These are phyloP conservation scores for Emericellopsis terricola DNA, from an alignment of 495 filamentous ascomycete species.

Conservation along the genomic window DNA sequence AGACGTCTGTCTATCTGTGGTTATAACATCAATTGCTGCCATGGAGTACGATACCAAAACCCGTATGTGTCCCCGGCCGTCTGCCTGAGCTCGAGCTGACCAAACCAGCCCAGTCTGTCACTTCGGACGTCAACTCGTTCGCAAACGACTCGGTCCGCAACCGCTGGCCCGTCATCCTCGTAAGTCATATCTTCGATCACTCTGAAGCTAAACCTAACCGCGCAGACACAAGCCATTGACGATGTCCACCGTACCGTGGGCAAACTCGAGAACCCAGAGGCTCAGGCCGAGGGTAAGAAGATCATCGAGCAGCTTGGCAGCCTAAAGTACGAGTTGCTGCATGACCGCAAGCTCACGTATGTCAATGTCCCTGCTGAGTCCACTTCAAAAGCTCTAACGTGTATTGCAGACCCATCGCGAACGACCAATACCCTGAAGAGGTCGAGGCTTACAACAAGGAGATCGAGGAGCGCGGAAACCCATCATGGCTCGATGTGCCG, in stretches of 20 bases:
- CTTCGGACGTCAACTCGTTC: slow-evolving; percentile 71
- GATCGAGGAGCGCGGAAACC: slow-evolving; percentile 52
- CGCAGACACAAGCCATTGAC: slow-evolving; percentile 83
- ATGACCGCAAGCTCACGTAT: slow-evolving; percentile 68
- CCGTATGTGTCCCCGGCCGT: neutral
- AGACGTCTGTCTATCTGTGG: too few relatives aligned
- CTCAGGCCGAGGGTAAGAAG: slow-evolving; percentile 62
- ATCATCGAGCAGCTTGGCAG: slow-evolving; percentile 65
- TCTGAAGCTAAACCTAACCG: neutral
- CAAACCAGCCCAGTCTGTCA: slow-evolving; percentile 50
- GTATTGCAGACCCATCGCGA: slow-evolving; percentile 47
- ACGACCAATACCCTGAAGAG: slow-evolving; percentile 58
- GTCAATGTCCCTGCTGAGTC: slow-evolving; percentile 7
- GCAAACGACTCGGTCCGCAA: slow-evolving; percentile 65
- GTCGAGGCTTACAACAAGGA: slow-evolving; percentile 75
- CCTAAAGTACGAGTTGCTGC: slow-evolving; percentile 91
- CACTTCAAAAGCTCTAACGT: slow-evolving; percentile 2
- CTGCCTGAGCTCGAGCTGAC: neutral
- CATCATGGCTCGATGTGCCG: slow-evolving; percentile 63
- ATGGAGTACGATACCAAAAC: slow-evolving; percentile 50
- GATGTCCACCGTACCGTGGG: slow-evolving; percentile 68
- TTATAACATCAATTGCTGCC: too few relatives aligned
- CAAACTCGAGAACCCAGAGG: slow-evolving; percentile 38
- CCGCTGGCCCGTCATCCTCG: slow-evolving; percentile 87
- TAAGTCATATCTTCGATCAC: slow-evolving; percentile 17